phyloP scores from a whole-genome alignment of 1,139 yeast species.

The Kazachstania sp. region DNA sequence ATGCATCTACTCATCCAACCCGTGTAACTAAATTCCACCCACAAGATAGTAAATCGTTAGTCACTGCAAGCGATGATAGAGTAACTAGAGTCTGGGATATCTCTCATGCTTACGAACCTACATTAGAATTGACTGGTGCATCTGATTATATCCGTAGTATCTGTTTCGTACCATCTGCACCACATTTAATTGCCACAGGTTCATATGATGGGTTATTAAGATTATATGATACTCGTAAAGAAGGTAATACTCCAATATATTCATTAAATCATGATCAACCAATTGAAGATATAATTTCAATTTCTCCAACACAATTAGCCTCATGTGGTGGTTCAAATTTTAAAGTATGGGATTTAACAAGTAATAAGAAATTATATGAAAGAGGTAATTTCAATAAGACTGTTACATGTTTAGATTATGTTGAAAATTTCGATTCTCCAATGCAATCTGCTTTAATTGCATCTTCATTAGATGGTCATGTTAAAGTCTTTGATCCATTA shows the following conservation, averaged over 20 bases:
- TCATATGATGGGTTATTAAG: constrained; percentile 86
- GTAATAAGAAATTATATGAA: constrained; percentile 37
- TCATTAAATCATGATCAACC: constrained; percentile 54
- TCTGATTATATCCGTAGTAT: constrained; percentile 85
- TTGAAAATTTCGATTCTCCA: constrained; percentile 38
- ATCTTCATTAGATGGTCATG: constrained; percentile 95
- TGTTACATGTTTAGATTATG: constrained; percentile 69
- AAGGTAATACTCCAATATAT: constrained; percentile 39
- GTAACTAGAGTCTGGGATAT: constrained; percentile 82
- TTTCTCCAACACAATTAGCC: constrained; percentile 70
- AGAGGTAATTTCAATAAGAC: constrained; percentile 76
- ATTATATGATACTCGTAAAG: constrained; percentile 76
- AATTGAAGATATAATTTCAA: constrained; percentile 77
- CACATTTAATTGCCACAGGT: constrained; percentile 77
- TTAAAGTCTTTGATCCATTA: constrained; percentile 79
- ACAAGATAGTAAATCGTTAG: constrained; percentile 51
- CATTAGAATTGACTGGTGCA: constrained; percentile 65
- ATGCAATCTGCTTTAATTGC: constrained; percentile 70
- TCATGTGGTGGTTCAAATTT: constrained; percentile 84
- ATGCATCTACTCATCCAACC: constrained; percentile 79
- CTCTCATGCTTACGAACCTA: constrained; percentile 59
- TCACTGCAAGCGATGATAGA: constrained; percentile 90
- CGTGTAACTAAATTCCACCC: constrained; percentile 87
- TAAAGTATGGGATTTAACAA: constrained; percentile 89
- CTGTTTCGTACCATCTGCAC: constrained; percentile 52